These are phyloP conservation scores for Yarrowia yakushimensis DNA, from an alignment of 805 yeast species.

Conservation along the genomic window DNA sequence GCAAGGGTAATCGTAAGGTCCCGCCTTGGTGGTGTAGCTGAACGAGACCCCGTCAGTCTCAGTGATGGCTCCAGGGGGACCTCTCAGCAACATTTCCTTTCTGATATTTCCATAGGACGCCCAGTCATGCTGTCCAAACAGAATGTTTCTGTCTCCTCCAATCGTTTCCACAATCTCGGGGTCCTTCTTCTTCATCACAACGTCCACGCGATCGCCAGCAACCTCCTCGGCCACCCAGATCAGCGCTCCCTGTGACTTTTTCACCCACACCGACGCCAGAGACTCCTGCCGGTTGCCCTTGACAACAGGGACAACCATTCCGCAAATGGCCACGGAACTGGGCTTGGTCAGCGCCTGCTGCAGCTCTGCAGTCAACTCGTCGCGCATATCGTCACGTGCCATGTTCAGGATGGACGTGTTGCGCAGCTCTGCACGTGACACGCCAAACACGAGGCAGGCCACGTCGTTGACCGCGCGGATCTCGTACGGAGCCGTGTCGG, in stretches of 20 bases:
- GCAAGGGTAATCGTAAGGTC: conserved; percentile 10
- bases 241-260: conserved; percentile 58
- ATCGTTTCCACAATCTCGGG: conserved; percentile 5
- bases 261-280: conserved; percentile 92
- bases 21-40: neutral
- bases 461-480: conserved; percentile 83
- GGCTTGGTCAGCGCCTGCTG: neutral
- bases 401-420: conserved; percentile 68
- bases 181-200: conserved; percentile 14
- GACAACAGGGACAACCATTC: conserved; percentile 77
- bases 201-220: conserved; percentile 41
- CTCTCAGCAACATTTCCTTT: neutral
- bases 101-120: neutral
- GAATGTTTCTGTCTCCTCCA: conserved; percentile 42
- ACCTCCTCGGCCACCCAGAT: conserved; percentile 87
- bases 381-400: conserved; percentile 33
- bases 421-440: conserved; percentile 59
- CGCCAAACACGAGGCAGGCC: conserved; percentile 83
- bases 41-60: too few species aligned
- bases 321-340: conserved; percentile 42
- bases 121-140: conserved; percentile 55
- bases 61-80: too few species aligned
- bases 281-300: conserved; percentile 63
- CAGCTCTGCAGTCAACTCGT: neutral
- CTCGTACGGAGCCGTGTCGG: conserved; percentile 68